Base-by-base conservation (phyloP, 2,329 filamentous ascomycete species). In the Karstenula rhodostoma region DNA sequence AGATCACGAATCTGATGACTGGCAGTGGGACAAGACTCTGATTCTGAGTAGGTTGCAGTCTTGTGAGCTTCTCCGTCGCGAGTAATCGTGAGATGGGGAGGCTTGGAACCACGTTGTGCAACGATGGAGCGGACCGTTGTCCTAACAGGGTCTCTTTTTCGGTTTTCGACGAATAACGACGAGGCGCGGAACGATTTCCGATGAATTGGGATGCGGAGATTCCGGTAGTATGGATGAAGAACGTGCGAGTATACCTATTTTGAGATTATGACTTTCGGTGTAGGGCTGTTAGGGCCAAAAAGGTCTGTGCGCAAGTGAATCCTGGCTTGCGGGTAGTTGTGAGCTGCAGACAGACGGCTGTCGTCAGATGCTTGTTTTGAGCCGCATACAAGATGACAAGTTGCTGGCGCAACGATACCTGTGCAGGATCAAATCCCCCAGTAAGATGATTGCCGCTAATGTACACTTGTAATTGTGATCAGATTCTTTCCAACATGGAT, bases 311-410 rank as follows among this genome's bases (percentile, higher is more conserved):
- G 29, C 22, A 22, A 46, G 49, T 53, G 48, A 35, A 33, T 51
- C 47, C 47, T 27, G 25, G 40, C 25, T 43, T 17, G n/a, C 43
- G 42, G 56, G 49, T 58, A 47, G 49, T 22, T 35, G 23, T 43
- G 49, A 22, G 44, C 12, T 35, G 54, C 43, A 49, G 44, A 25
- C 29, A 67, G 64, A 58, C 43, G 74, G 74, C 69, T 75, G 73
- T 73, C 72, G 73, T 77, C 68, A 77, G 73, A 77, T 70, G 67
- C 70, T 75, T 75, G 69, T 70, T 68, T 63, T 69, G 71, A 77
- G 74, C 73, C 72, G 64, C 74, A 74, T 67, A 64, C 65, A 70
- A 60, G 49, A 64, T 64, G 57, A 57, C 40, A 59, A 48, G 60
- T 57, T 57, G 50, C 57, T 59, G 57, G 52, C 52, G 50, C 35